Base-by-base conservation (phyloP, 164 flowering plant species). In the Annona cherimola region DNA sequence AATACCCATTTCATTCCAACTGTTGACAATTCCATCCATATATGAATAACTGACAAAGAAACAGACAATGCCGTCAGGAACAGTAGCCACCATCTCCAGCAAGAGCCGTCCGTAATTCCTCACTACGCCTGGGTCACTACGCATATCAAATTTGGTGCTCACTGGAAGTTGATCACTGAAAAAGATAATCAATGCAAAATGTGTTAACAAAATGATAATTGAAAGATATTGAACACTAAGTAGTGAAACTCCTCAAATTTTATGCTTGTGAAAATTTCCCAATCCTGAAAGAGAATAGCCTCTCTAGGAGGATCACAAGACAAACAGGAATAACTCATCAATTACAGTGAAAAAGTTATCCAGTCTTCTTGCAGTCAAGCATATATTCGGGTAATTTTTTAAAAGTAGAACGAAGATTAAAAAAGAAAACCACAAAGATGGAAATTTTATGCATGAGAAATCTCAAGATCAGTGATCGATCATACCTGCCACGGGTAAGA, bases 31-130 rank as follows among this genome's bases (percentile, higher is more conserved):
- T 63, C 87, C 97, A 84, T 96, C 99, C 99, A 96, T 96, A 75
- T 96, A 96, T 2, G 99, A 96, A 76, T 96, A 96, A 84, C 99
- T 96, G 68, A 96, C 99, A 76, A 96, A 96, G 81, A 96, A 96
- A 78, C 98, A 96, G 46, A 92, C 99, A 74, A 96, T 74, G 73
- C 99, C 99, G 87, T 96, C 99, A 20, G 99, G 99, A 71, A 93
- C 99, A 77, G 94, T 80, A 72, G 98, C 82, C 26, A 89, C 98
- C 99, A 96, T 93, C 83, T 96, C 99, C 64, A 93, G 83, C 85
- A 96, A 85, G 55, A 96, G 96, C 83, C 85, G 85, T 42, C 99
- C 99, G 83, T 96, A 96, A 82, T 96, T 96, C 81, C 98, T 90
- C 62, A 87, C 97, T 0, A 96, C 98, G 66, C 98, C 99, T 40